Evolutionary conservation across 345 rosid genomes (phyloP).

Genomic region (Trapa bicornis): DNA sequence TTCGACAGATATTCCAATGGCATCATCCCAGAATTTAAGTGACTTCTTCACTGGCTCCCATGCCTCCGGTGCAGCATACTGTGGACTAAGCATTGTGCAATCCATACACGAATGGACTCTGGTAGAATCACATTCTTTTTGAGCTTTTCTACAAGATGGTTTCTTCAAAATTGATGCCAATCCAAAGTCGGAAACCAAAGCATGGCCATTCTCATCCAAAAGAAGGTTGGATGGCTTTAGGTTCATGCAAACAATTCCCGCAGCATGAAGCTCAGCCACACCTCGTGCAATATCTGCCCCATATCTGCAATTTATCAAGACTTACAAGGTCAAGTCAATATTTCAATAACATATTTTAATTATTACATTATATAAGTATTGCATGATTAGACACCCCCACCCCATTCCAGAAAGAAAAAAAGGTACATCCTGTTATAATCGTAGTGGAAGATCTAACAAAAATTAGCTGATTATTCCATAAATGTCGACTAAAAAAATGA

Average conservation of each 20-base stretch:
- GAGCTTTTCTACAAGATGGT: constrained; percentile 65
- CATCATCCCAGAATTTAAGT: constrained; percentile 85
- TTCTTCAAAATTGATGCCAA: constrained; percentile 82
- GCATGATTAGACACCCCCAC: background rate
- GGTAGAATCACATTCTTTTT: constrained; percentile 48
- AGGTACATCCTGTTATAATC: background rate
- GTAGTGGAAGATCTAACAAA: background rate
- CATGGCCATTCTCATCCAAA: constrained; percentile 66
- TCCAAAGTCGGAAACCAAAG: constrained; percentile 91
- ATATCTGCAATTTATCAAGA: constrained; percentile 47
- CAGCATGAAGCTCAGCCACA: constrained; percentile 94
- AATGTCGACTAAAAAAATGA: no score
- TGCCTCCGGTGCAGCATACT: constrained; percentile 92
- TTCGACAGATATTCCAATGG: constrained; percentile 70
- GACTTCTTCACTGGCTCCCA: constrained; percentile 97
- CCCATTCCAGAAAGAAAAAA: background rate
- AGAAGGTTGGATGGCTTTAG: constrained; percentile 95
- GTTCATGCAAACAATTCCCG: constrained; percentile 93
- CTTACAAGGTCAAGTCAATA: constrained; percentile 14
- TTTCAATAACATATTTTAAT: background rate
- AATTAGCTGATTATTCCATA: background rate
- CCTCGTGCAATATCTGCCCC: constrained; percentile 94
- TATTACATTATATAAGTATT: background rate
- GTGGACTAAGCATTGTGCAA: constrained; percentile 75
- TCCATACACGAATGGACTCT: constrained; percentile 71